These are phyloP conservation scores for Nakazawaea molendinolei DNA, from an alignment of 805 yeast genomes.

Conservation along the genomic window DNA sequence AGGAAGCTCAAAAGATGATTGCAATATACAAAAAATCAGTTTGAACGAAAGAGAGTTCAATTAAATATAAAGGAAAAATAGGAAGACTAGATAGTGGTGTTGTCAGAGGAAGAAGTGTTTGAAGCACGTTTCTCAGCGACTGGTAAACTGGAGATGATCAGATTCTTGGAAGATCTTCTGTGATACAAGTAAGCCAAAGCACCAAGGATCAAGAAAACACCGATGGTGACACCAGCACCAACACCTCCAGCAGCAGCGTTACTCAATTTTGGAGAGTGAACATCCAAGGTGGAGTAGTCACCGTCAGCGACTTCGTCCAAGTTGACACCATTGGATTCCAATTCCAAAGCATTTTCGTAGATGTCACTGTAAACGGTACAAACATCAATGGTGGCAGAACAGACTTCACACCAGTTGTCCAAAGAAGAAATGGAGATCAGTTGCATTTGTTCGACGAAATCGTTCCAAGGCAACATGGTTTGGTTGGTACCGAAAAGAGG, in stretches of 20 bases:
- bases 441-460: constrained; percentile 24
- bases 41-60: too few species aligned
- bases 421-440: constrained; percentile 22
- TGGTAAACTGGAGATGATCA: constrained; percentile 1
- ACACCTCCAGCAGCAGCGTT: constrained; percentile 44
- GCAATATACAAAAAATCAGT: too few species aligned
- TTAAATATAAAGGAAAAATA: too few species aligned
- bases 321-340: constrained; percentile 24
- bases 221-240: constrained; percentile 41
- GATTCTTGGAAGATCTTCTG: not conserved
- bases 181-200: constrained; percentile 16
- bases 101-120: constrained; percentile 1
- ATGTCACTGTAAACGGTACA: constrained; percentile 28
- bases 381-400: constrained; percentile 26
- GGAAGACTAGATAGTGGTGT: constrained; percentile 1
- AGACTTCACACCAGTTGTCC: constrained; percentile 33
- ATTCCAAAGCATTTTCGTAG: constrained; percentile 24
- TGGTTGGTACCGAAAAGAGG: constrained; percentile 31
- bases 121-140: constrained; percentile 10
- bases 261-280: constrained; percentile 18
- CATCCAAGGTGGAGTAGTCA: constrained; percentile 19
- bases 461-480: constrained; percentile 28
- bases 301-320: constrained; percentile 23
- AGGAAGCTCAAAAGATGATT: too few species aligned
- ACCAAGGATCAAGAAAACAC: constrained; percentile 30